phyloP scores from a whole-genome alignment of 108 stramenopile species.

The Schizochytrium sp. region DNA sequence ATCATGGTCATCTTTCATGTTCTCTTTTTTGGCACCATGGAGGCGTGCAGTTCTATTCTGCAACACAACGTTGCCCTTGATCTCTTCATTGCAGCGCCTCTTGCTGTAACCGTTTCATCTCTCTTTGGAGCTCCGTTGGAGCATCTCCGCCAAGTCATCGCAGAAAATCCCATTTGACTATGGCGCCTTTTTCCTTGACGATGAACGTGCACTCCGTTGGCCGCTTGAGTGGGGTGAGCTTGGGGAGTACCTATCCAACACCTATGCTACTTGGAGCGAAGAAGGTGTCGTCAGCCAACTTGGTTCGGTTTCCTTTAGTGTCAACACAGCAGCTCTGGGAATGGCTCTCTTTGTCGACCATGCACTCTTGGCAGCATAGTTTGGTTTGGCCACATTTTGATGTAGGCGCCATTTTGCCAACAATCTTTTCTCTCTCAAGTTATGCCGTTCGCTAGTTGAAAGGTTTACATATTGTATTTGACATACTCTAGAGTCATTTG shows the following conservation, averaged over 20 bases:
- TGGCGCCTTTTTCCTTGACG: neutral
- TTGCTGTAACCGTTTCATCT: neutral
- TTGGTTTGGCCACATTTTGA: too few species aligned
- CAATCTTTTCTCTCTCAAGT: too few species aligned
- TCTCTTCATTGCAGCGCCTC: neutral
- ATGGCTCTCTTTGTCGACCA: constrained; percentile 31
- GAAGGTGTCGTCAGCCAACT: neutral
- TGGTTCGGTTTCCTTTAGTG: neutral
- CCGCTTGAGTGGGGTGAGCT: neutral
- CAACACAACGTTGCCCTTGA: neutral
- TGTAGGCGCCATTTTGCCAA: too few species aligned
- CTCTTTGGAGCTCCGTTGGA: constrained; percentile 27
- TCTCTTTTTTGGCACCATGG: constrained; percentile 37
- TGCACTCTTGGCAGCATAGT: neutral
- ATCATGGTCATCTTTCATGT: neutral
- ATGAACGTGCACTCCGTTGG: neutral
- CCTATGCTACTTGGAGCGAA: neutral
- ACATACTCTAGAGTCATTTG: too few species aligned
- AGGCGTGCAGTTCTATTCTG: neutral
- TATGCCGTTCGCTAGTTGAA: too few species aligned
- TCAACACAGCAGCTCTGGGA: neutral
- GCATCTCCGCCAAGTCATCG: constrained; percentile 1
- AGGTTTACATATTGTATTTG: too few species aligned
- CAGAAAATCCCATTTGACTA: constrained; percentile 37
- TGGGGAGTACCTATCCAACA: constrained; percentile 15